phyloP scores from a whole-genome alignment of 768 basidiomycete species.

The Calocera cornea region DNA sequence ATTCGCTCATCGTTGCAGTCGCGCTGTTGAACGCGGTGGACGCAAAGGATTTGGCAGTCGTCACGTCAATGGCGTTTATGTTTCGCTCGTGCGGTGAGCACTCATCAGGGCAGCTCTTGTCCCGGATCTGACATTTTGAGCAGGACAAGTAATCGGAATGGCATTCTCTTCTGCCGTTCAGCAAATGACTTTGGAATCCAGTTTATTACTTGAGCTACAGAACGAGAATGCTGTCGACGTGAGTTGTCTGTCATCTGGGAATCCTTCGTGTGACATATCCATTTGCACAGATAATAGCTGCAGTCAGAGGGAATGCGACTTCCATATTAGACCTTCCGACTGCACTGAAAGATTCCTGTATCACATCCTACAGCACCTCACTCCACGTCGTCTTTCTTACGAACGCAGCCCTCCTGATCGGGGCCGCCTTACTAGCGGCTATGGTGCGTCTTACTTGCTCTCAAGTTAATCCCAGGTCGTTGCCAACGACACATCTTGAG shows the following conservation, averaged over 20 bases:
- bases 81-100: not conserved
- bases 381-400: not conserved
- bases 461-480: no score
- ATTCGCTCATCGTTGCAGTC: not conserved
- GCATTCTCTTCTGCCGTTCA: not conserved
- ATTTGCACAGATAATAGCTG: not conserved
- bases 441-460: not conserved
- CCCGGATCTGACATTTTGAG: not conserved
- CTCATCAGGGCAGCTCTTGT: not conserved
- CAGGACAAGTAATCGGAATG: not conserved
- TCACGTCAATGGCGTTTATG: not conserved
- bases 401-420: not conserved
- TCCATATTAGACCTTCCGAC: not conserved
- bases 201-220: not conserved
- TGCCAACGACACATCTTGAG: no score
- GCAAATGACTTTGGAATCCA: not conserved
- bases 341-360: not conserved
- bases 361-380: not conserved
- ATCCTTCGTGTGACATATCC: not conserved
- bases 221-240: no score
- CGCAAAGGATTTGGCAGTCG: not conserved
- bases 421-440: not conserved
- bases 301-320: not conserved
- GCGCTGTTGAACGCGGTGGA: not conserved
- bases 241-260: not conserved